phyloP scores from a whole-genome alignment of 2,329 filamentous ascomycete genomes.

The Phialocephala subalpina region DNA sequence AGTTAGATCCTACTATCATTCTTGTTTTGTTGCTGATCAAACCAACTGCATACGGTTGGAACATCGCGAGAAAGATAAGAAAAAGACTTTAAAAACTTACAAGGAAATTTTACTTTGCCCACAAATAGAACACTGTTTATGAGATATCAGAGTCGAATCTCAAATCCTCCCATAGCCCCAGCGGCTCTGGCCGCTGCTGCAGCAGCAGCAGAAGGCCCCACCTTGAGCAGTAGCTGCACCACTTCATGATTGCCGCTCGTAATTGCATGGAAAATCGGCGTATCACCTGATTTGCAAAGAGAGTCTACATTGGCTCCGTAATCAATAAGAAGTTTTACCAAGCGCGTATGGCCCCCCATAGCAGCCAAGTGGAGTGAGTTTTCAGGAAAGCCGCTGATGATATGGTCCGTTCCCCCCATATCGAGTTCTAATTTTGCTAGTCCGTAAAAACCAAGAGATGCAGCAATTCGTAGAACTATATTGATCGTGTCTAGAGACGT shows the following conservation, averaged over 20 bases:
- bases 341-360: slow-evolving; percentile 9
- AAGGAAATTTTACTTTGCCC: too few species aligned
- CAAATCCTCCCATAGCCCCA: too few species aligned
- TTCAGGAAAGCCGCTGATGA: slow-evolving; percentile 14
- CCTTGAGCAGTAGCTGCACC: slow-evolving; percentile 8
- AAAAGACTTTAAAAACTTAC: too few species aligned
- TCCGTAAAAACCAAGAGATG: background rate
- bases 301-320: slow-evolving; percentile 13
- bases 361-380: slow-evolving; percentile 15
- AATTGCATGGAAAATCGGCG: slow-evolving; percentile 11
- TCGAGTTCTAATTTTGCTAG: slow-evolving; percentile 16
- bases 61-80: too few species aligned
- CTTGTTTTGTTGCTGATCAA: too few species aligned
- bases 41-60: too few species aligned
- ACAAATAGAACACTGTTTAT: too few species aligned
- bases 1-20: too few species aligned
- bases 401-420: slow-evolving; percentile 15
- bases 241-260: slow-evolving; percentile 9
- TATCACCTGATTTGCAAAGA: slow-evolving; percentile 6
- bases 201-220: background rate
- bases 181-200: background rate
- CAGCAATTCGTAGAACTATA: too few species aligned
- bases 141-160: too few species aligned
- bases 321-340: slow-evolving; percentile 16
- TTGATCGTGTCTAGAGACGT: too few species aligned